Conservation (phyloP, 1,284 basidiomycete genomes). For the Ustilago bromivora region DNA sequence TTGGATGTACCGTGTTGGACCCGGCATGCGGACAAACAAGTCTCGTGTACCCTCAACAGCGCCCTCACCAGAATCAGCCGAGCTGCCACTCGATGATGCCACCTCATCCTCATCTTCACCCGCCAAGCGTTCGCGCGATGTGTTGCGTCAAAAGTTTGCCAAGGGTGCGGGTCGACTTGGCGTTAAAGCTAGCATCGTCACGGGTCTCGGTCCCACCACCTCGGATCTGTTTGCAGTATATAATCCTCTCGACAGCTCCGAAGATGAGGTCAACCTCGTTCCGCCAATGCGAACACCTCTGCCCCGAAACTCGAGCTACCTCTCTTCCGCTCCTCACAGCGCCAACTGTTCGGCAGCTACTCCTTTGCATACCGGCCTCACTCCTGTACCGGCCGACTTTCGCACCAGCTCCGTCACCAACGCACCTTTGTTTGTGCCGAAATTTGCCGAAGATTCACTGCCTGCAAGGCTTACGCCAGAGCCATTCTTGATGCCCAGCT, state of each 20-base stretch:
- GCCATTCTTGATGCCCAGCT: conserved; percentile 1
- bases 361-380: conserved; percentile 30
- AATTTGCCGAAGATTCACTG: conserved; percentile 32
- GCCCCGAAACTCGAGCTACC: conserved; percentile 45
- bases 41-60: conserved; percentile 17
- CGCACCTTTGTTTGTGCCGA: conserved; percentile 58
- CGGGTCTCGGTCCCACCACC: conserved; percentile 21
- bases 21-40: conserved; percentile 51
- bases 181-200: conserved; percentile 46
- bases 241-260: conserved; percentile 45
- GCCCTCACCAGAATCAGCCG: conserved; percentile 8
- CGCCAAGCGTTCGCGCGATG: conserved; percentile 39
- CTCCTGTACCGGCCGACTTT: conserved; percentile 41
- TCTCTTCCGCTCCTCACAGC: conserved; percentile 33
- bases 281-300: conserved; percentile 33
- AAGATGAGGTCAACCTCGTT: conserved; percentile 28
- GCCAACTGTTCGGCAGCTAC: conserved; percentile 18
- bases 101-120: conserved; percentile 18
- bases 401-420: conserved; percentile 59
- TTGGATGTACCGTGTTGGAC: conserved; percentile 67
- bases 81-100: conserved; percentile 17
- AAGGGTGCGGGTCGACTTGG: conserved; percentile 58
- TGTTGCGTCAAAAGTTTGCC: conserved; percentile 57
- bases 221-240: conserved; percentile 35
- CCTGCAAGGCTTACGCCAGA: conserved; percentile 23